Base-by-base conservation (phyloP, 1,284 basidiomycete genomes). In the Sporisorium exsertum region DNA sequence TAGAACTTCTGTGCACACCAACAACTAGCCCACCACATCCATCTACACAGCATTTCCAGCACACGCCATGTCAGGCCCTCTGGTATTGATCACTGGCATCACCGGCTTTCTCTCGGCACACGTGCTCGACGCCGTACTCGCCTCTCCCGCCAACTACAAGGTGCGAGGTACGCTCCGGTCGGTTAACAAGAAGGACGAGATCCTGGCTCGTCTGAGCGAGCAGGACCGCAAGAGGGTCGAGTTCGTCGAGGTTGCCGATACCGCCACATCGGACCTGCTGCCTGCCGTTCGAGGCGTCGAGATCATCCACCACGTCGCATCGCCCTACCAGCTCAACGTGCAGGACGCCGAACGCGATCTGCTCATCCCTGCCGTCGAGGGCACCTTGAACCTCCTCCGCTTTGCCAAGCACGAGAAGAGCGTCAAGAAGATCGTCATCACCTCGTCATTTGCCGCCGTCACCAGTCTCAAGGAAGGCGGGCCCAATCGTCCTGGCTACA, bases 361-460 rank as follows among this genome's bases (percentile, higher is more conserved):
- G 47, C 79, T 86, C 47, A 69, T 74, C 20, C 86, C 86, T 0
- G 86, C 86, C 12, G 71, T 86, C 35, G 79, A 86, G 45, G 86
- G 86, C 2, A 86, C 85, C 0, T 69, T 85, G 26, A 78, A 80
- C 26, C 64, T 86, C 5, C 65, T 85, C 10, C 65, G 73, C 6
- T 80, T 77, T 27, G 84, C 84, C 12, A 77, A 80, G 46, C 71
- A 80, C 52, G 72, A 70, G 24, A 66, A 64, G 32, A 70, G 64
- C 35, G 80, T 84, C 29, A 76, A 81, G 58, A 70, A 78, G 47
- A 67, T 85, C 29, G 83, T 82, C 46, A 72, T 85, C 49, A 85
- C 84, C 26, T 78, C 75, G 5, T 80, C 80, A 9, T 80, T 84
- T 51, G 82, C 79, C 5, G 84, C 84, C 2, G 77, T 83, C 5